Percentiles rank a stretch among this genome's conserved stretches.
phyloP scores from a whole-genome alignment of 495 filamentous ascomycete species.

The Podospora tetraspora region DNA sequence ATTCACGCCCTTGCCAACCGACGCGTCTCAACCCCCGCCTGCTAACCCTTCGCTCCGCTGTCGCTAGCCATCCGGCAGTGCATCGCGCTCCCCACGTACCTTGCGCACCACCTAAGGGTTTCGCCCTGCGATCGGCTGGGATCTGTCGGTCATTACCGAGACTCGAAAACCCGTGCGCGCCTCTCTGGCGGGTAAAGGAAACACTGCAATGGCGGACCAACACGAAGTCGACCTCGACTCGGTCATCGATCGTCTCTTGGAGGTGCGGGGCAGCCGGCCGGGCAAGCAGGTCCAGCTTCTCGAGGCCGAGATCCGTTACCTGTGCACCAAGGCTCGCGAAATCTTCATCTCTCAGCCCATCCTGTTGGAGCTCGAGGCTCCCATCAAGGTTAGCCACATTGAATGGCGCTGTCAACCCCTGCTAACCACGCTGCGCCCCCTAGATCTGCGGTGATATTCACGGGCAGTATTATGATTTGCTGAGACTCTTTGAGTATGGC shows the following conservation, averaged over 20 bases:
- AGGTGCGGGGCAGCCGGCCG: conserved; percentile 95
- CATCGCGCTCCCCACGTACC: conserved; percentile 23
- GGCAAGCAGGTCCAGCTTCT: conserved; percentile 98
- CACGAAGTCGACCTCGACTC: conserved; percentile 98
- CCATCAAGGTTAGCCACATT: conserved; percentile 73
- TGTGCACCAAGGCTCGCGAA: conserved; percentile 97
- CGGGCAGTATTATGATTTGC: conserved; percentile 97
- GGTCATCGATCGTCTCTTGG: conserved; percentile 95
- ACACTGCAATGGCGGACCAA: conserved; percentile 79
- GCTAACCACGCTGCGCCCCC: conserved; percentile 18
- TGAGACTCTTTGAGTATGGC: conserved; percentile 97
- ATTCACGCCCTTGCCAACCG: neutral
- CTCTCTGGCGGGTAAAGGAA: conserved; percentile 41
- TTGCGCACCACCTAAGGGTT: conserved; percentile 13
- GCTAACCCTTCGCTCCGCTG: conserved; percentile 11
- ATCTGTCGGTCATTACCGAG: conserved; percentile 31
- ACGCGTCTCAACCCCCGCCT: conserved; percentile 1
- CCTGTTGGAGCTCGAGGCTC: conserved; percentile 91
- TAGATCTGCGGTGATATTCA: conserved; percentile 99
- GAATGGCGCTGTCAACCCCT: neutral
- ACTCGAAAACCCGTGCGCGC: conserved; percentile 25
- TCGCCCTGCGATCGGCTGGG: conserved; percentile 17
- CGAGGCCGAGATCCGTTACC: conserved; percentile 93
- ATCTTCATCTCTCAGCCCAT: conserved; percentile 99
- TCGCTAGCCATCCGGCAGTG: conserved; percentile 26